Evolutionary conservation across 176 grass and related monocot genomes (phyloP).

Genomic region (Elaeis guineensis): DNA sequence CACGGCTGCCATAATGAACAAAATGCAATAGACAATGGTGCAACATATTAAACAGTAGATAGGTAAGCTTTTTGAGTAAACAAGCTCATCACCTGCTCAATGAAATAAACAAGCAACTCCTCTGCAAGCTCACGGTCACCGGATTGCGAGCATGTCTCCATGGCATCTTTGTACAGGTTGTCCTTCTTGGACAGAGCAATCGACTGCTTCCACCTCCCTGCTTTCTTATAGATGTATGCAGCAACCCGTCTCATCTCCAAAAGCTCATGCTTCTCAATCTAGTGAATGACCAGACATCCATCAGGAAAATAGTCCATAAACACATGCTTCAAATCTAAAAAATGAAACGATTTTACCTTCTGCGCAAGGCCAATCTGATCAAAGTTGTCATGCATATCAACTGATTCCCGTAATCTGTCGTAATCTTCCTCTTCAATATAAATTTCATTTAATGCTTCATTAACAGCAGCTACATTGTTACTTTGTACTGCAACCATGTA

Average conservation of each 20-base stretch:
- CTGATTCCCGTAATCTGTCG: constrained; percentile 83
- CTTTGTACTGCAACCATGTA: constrained; percentile 99
- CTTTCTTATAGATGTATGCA: constrained; percentile 99
- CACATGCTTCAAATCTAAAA: too few relatives aligned
- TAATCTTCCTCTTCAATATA: constrained; percentile 99
- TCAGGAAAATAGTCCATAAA: not conserved
- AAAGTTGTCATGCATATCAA: constrained; percentile 97
- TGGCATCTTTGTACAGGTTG: constrained; percentile 96
- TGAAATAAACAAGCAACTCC: constrained; percentile 92
- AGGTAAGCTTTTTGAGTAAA: too few relatives aligned
- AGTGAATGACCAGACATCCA: constrained; percentile 5
- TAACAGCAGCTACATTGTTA: constrained; percentile 94
- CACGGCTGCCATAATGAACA: too few relatives aligned
- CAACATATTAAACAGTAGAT: too few relatives aligned
- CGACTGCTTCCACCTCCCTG: constrained; percentile 93
- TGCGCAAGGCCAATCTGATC: constrained; percentile 98
- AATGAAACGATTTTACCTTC: constrained; percentile 44
- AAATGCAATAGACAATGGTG: too few relatives aligned
- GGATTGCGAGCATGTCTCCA: constrained; percentile 98
- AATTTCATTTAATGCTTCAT: constrained; percentile 90
- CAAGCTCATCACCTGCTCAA: constrained; percentile 52
- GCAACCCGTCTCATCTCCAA: constrained; percentile 99
- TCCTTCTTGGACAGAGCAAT: constrained; percentile 95
- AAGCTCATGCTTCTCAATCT: constrained; percentile 98
- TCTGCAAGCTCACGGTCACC: constrained; percentile 83